Base-by-base conservation (phyloP, 257 asterid genomes). In the Nicotiana noctiflora region DNA sequence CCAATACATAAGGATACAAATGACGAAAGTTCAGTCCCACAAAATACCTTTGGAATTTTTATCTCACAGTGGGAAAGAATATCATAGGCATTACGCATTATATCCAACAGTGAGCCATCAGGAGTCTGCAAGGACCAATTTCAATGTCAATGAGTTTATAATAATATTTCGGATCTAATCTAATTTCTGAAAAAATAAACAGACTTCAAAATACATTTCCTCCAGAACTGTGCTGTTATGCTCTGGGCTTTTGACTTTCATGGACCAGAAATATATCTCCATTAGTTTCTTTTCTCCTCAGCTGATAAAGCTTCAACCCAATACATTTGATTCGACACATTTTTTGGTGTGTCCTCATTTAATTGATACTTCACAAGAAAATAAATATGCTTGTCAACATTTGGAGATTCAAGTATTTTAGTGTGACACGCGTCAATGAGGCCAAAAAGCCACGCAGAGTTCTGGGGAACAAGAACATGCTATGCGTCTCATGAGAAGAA, bases 71-170 rank as follows among this genome's bases (percentile, higher is more conserved):
- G 89, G 59, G 97, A 91, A 76, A 96, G 97, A 79, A 96, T 82
- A 89, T 96, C 99, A 86, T 91, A 90, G 83, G 97, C 98, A 90
- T 96, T 96, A n/a, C 98, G 99, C 87, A 90, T 87, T 81, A 94
- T 88, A 86, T 96, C 99, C 97, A 96, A 83, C 83, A 96, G 85
- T 25, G 99, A 86, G 67, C 99, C 99, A 87, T 96, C 98, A 31
- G 99, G 98, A 85, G 99, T 96, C 99, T 96, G 96, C 94, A 87
- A 82, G 67, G 83, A 79, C 62, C 82, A 86, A 82, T 83, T 56
- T 78, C 63, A 75, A 63, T 79, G 31, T 2, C 79, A 74, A 49
- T 49, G 25, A 74, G 79, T 49, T 27, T 49, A 46, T 12, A 46
- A 31, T 74, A 74, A 55, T 74, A 74, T 44, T 23, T 77, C 13